Conservation (phyloP, 192 early-diverging fungal genomes). For the Geranomyces michiganensis region DNA sequence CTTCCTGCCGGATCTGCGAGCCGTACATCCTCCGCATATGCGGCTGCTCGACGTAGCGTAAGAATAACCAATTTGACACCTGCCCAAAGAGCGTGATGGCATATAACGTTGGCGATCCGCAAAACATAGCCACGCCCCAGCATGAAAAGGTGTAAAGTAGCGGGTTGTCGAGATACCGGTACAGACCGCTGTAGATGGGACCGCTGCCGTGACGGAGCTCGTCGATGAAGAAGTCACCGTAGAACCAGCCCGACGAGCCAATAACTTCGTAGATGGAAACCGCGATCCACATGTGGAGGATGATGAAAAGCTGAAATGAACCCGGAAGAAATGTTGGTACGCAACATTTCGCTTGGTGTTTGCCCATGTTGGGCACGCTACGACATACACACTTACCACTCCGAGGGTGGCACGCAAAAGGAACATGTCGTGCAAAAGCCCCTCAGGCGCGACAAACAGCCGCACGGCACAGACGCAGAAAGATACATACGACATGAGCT, state of each 20-base stretch:
- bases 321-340: too few species aligned
- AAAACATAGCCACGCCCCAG: conserved; percentile 90
- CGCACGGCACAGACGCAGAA: conserved; percentile 82
- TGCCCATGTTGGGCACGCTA: too few species aligned
- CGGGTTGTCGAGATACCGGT: conserved; percentile 93
- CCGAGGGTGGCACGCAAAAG: conserved; percentile 86
- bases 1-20: conserved; percentile 76
- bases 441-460: conserved; percentile 75
- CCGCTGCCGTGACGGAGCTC: conserved; percentile 42
- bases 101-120: conserved; percentile 61
- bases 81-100: conserved; percentile 84
- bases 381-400: too few species aligned
- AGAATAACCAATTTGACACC: conserved; percentile 79
- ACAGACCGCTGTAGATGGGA: conserved; percentile 85
- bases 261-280: conserved; percentile 89
- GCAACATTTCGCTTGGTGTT: conserved; percentile 10
- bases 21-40: conserved; percentile 92
- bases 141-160: conserved; percentile 93
- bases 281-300: conserved; percentile 90
- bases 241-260: conserved; percentile 98
- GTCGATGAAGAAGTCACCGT: conserved; percentile 95
- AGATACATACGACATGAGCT: conserved; percentile 89
- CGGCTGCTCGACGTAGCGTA: conserved; percentile 86
- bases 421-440: conserved; percentile 68
- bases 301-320: conserved; percentile 64